Conservation (phyloP, 805 yeast species). For the Candida fluviatilis region DNA sequence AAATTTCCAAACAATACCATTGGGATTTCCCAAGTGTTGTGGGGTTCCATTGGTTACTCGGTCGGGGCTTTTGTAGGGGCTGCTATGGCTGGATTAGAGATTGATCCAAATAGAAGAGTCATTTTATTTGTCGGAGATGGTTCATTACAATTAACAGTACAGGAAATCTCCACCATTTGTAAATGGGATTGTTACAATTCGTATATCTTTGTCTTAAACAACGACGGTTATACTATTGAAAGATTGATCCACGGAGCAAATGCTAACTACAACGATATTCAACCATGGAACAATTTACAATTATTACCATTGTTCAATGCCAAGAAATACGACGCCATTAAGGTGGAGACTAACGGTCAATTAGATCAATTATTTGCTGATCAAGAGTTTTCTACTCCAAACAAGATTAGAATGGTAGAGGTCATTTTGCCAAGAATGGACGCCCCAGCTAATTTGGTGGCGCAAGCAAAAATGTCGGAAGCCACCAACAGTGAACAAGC, state of each 20-base stretch:
- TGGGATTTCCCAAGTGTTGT: conserved; percentile 71
- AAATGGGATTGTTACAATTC: conserved; percentile 62
- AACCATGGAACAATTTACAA: conserved; percentile 64
- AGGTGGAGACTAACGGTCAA: conserved; percentile 56
- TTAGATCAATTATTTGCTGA: conserved; percentile 47
- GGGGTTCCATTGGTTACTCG: conserved; percentile 76
- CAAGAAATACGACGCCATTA: conserved; percentile 48
- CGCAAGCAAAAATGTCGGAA: conserved; percentile 33
- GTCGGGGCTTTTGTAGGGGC: conserved; percentile 70
- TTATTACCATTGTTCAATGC: conserved; percentile 63
- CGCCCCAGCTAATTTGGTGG: conserved; percentile 59
- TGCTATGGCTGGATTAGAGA: conserved; percentile 63
- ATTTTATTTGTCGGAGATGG: conserved; percentile 73
- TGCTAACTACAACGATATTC: conserved; percentile 64
- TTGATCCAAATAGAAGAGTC: conserved; percentile 59
- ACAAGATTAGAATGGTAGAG: conserved; percentile 64
- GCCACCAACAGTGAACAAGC: conserved; percentile 17
- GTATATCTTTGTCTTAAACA: conserved; percentile 66
- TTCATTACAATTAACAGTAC: conserved; percentile 71
- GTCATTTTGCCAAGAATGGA: conserved; percentile 68
- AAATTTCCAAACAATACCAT: conserved; percentile 59
- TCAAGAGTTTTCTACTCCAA: conserved; percentile 48
- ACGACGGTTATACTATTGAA: conserved; percentile 75
- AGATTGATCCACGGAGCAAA: conserved; percentile 68
- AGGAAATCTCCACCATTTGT: conserved; percentile 67